phyloP scores from a whole-genome alignment of 495 filamentous ascomycete genomes.

The Chaetomium tenue region DNA sequence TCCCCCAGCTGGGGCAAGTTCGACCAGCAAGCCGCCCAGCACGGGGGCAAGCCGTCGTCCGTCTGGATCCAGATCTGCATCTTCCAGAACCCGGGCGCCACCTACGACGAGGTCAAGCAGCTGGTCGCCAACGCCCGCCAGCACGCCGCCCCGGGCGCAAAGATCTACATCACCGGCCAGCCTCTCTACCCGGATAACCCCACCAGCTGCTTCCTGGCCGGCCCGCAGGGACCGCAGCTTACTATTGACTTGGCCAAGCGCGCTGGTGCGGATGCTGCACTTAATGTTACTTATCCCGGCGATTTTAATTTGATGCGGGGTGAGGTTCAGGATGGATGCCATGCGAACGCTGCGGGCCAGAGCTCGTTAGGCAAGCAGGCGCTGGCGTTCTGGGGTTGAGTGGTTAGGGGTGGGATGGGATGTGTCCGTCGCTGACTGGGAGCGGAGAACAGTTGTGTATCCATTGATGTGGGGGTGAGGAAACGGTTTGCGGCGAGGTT shows the following conservation, averaged over 20 bases:
- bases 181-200: constrained; percentile 31
- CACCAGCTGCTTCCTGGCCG: constrained; percentile 30
- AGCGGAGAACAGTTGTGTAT: no score
- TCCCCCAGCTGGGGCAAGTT: constrained; percentile 28
- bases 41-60: not conserved
- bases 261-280: constrained; percentile 24
- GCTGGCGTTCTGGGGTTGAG: not conserved
- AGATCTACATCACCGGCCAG: constrained; percentile 35
- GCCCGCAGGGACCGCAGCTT: constrained; percentile 25
- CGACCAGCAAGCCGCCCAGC: constrained; percentile 20
- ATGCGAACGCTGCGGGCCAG: not conserved
- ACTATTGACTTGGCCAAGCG: constrained; percentile 31
- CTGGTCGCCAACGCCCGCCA: constrained; percentile 32
- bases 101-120: constrained; percentile 33
- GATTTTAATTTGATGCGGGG: constrained; percentile 17
- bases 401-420: no score
- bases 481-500: no score
- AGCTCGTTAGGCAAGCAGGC: not conserved
- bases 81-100: constrained; percentile 31
- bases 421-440: no score
- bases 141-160: constrained; percentile 32
- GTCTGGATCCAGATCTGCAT: constrained; percentile 31
- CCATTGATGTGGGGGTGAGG: no score
- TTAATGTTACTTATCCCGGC: constrained; percentile 32
- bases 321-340: not conserved